A percentile compares a stretch with the other conserved stretches of the same genome.
phyloP scores from a whole-genome alignment of 192 early-diverging fungal species.

The Ramicandelaber brevisporus region DNA sequence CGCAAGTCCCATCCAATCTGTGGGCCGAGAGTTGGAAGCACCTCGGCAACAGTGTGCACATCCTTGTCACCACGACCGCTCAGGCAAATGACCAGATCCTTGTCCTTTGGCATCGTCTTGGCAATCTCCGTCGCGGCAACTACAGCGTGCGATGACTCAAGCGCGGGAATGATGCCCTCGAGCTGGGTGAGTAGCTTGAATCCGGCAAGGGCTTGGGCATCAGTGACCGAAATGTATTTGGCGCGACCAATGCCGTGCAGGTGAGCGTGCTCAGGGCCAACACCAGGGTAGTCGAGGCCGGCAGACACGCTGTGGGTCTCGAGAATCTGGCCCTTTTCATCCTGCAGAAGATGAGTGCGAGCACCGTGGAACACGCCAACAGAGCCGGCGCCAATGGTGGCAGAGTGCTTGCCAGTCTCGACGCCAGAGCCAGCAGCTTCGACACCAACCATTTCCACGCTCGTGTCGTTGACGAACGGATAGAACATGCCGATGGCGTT shows the following conservation, averaged over 20 bases:
- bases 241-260: slow-evolving; percentile 69
- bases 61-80: slow-evolving; percentile 96
- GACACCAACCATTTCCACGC: slow-evolving; percentile 72
- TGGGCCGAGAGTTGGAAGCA: slow-evolving; percentile 68
- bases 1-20: slow-evolving; percentile 79
- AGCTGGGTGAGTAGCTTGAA: slow-evolving; percentile 41
- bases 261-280: slow-evolving; percentile 89
- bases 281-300: slow-evolving; percentile 94
- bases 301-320: slow-evolving; percentile 87
- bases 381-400: slow-evolving; percentile 57
- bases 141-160: slow-evolving; percentile 86
- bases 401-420: slow-evolving; percentile 69
- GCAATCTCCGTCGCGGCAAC: slow-evolving; percentile 60
- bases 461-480: slow-evolving; percentile 65
- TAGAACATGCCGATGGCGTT: slow-evolving; percentile 97
- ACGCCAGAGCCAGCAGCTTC: slow-evolving; percentile 89
- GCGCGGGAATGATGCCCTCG: slow-evolving; percentile 84
- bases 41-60: slow-evolving; percentile 74
- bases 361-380: slow-evolving; percentile 93
- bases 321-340: slow-evolving; percentile 86
- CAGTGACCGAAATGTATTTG: slow-evolving; percentile 54
- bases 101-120: slow-evolving; percentile 34
- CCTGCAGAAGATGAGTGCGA: slow-evolving; percentile 82
- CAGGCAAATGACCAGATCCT: slow-evolving; percentile 73
- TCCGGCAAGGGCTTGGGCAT: slow-evolving; percentile 65